Conservation (phyloP, 345 rosid genomes). For the Syzygium oleosum region DNA sequence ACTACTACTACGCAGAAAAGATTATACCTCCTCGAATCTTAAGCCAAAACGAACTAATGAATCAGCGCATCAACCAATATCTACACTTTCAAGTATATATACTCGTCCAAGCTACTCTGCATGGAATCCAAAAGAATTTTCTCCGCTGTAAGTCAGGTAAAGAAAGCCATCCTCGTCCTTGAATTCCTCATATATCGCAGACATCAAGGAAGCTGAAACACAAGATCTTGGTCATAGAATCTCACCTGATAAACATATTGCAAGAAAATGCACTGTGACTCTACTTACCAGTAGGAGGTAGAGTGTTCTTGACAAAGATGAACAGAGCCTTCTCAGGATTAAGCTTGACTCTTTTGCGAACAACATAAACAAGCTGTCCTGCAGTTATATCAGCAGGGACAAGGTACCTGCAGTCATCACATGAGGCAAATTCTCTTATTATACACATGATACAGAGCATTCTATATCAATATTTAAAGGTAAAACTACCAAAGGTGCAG, state of each 20-base stretch:
- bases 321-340: conserved; percentile 70
- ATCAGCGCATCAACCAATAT: conserved; percentile 19
- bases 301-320: conserved; percentile 51
- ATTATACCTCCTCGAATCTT: background rate
- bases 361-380: conserved; percentile 72
- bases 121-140: conserved; percentile 48
- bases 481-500: background rate
- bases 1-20: background rate
- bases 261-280: background rate
- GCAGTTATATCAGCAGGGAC: conserved; percentile 70
- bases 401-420: conserved; percentile 40
- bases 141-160: conserved; percentile 71
- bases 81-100: conserved; percentile 1
- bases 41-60: background rate
- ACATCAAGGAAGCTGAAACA: conserved; percentile 49
- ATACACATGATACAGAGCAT: background rate
- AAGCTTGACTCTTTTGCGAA: conserved; percentile 70
- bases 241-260: background rate
- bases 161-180: conserved; percentile 71
- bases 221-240: background rate
- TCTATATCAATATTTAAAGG: background rate
- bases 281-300: conserved; percentile 54
- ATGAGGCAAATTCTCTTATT: background rate
- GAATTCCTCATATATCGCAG: conserved; percentile 55
- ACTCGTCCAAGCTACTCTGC: background rate